Conservation (phyloP, 2,329 filamentous ascomycete species). For the Calonectria leucothoes region DNA sequence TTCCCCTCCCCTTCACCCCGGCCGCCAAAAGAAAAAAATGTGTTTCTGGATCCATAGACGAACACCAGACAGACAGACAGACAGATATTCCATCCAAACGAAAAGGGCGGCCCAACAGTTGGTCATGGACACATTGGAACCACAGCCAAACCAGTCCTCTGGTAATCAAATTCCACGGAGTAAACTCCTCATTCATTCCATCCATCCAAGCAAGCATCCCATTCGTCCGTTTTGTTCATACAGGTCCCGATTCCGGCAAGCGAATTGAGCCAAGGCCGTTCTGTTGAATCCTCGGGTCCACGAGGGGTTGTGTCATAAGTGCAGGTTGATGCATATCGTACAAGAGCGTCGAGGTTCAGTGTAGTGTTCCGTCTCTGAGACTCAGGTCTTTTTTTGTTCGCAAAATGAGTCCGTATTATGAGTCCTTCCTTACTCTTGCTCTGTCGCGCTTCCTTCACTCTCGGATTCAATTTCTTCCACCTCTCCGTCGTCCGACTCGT, state of each 20-base stretch:
- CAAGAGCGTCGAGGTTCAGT: slow-evolving; percentile 20
- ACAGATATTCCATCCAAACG: slow-evolving; percentile 12
- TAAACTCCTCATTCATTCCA: slow-evolving; percentile 16
- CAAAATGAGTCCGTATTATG: background rate
- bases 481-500: slow-evolving; percentile 33
- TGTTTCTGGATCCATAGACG: slow-evolving; percentile 21
- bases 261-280: slow-evolving; percentile 22
- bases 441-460: slow-evolving; percentile 43
- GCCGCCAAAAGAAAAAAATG: too few species aligned
- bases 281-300: slow-evolving; percentile 24
- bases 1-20: too few species aligned
- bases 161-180: slow-evolving; percentile 8
- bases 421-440: slow-evolving; percentile 34
- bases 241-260: background rate
- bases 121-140: background rate
- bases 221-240: slow-evolving; percentile 8
- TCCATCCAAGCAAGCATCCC: background rate
- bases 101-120: background rate
- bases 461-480: slow-evolving; percentile 30
- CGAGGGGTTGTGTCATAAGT: slow-evolving; percentile 29
- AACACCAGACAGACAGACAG: slow-evolving; percentile 4
- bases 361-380: background rate
- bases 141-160: slow-evolving; percentile 4
- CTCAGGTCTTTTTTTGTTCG: background rate
- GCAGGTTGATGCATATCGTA: slow-evolving; percentile 32